Base-by-base conservation (phyloP, 192 early-diverging fungal species). In the Lobosporangium transversale region DNA sequence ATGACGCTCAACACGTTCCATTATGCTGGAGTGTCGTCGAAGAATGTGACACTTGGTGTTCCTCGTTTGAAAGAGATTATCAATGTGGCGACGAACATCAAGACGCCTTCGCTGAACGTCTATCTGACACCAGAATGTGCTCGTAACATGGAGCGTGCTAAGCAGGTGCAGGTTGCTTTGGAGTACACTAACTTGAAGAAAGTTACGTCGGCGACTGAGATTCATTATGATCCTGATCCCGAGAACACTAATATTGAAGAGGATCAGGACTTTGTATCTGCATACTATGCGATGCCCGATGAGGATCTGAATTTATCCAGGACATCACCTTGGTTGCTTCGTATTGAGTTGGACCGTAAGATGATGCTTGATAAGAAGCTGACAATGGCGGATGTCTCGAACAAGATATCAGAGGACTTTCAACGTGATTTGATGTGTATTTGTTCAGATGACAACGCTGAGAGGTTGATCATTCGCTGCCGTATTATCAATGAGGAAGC, bases 1-100 rank as follows among this genome's bases (percentile, higher is more conserved):
- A 99, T 99, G 97, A 99, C 97, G 33, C 81, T 99, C 51, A 99
- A 99, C 71, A 99, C 97, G 45, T 99, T 99, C 94, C 97, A 99
- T 88, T 93, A 93, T 82, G 97, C 97, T 58, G 97, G 97, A 94
- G 95, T 98, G 48, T 89, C 91, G 26, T 94, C 93, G 59, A 97
- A 96, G 85, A 96, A 97, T 74, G 97, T 97, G 11, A 99, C 96
- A 11, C 90, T 94, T 54, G 97, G 97, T 87, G 96, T 99, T 35
- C 97, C 97, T 53, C 94, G 97, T 84, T 79, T 99, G 61, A 97
- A 97, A 87, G 97, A 99, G 85, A 94, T 99, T 62, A 98, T 99
- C 85, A 99, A 98, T 83, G 95, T 97, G 18, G 95, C 97, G 30
- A 94, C 88, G 35, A 96, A 97, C 82, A 94, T 97, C 73, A 96